A percentile compares a stretch with the other conserved stretches of the same genome.
Conservation (phyloP, 2,329 filamentous ascomycete genomes). For the Diplodia intermedia region DNA sequence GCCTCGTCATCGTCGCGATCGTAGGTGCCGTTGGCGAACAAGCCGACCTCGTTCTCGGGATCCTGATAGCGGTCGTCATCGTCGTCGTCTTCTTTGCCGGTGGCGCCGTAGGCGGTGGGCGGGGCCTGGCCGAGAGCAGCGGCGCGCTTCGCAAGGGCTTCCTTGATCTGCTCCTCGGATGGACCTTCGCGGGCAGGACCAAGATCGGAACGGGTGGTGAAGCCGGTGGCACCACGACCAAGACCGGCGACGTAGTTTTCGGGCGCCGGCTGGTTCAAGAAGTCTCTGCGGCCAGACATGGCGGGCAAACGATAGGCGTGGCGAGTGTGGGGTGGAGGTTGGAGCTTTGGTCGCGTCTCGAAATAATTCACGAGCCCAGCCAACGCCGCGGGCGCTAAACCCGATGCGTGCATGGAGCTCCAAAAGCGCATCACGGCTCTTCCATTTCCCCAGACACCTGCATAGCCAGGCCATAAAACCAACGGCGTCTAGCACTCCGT, state of each 20-base stretch:
- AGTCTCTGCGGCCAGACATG: constrained; percentile 78
- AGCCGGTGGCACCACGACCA: constrained; percentile 95
- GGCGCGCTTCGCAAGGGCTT: constrained; percentile 92
- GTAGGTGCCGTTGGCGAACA: constrained; percentile 90
- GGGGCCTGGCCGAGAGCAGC: constrained; percentile 77
- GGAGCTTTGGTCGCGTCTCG: constrained; percentile 12
- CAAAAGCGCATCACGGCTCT: constrained; percentile 1
- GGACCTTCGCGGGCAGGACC: constrained; percentile 94
- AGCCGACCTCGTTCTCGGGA: constrained; percentile 93
- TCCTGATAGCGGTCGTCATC: constrained; percentile 88
- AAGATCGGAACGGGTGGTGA: constrained; percentile 95
- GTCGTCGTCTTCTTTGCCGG: constrained; percentile 72
- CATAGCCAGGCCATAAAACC: not conserved
- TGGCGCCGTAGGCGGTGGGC: constrained; percentile 74
- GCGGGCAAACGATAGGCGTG: not conserved
- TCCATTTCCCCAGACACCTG: not conserved
- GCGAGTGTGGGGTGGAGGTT: constrained; percentile 15
- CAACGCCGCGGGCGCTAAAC: constrained; percentile 14
- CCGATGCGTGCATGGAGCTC: constrained; percentile 1
- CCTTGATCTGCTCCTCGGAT: constrained; percentile 97
- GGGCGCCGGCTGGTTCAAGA: constrained; percentile 77
- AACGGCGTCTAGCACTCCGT: not conserved
- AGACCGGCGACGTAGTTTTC: constrained; percentile 84
- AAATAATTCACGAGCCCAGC: constrained; percentile 26
- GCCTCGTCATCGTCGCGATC: constrained; percentile 98